Evolutionary conservation across 1,139 yeast genomes (phyloP), one percentile per base, ranked within the genome.

Genomic region (Nakaseomyces nivariensis): DNA sequence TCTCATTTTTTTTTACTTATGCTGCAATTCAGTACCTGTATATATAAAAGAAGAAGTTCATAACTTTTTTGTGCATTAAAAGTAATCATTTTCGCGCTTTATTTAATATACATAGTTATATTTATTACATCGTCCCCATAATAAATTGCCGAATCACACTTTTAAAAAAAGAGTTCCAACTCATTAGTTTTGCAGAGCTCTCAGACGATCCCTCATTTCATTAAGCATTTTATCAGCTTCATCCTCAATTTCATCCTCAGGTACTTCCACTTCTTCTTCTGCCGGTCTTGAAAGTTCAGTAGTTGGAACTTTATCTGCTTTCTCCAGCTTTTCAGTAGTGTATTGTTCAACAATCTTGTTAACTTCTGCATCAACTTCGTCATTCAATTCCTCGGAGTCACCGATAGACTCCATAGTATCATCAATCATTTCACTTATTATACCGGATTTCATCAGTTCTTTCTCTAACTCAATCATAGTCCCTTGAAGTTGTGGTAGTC

Each of bases 361-460:
- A 17, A 82, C 77, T 62, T 87, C 94, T 40, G 81, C 87, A 56
- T 83, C 88, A 2, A 84, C 82, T 56, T 77, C 85, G 49, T 75
- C 80, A 27, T 78, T 82, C 53, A 80, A 84, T 47, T 77, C 80
- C 49, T 83, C 82, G 54, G 83, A 87, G 49, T 82, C 88, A 48
- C 76, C 79, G 41, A 82, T 73, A 49, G 77, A 70, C 54, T 90
- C 97, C 52, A 92, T 73, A 60, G 88, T 81, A 63, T 94, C 98
- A 51, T 86, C 89, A 67, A 90, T 82, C 97, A 94, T 92, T 64
- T 94, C 98, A 58, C 86, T 89, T 53, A 94, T 89, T 47, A 94
- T 78, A 0, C 98, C 98, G 3, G 96, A 81, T 65, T 85, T 86
- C 79, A 86, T 82, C 62, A 94, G 75, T 67, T 94, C 98, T 62